Conservation (phyloP, 2,329 filamentous ascomycete genomes). For the Aspergillus sp. region DNA sequence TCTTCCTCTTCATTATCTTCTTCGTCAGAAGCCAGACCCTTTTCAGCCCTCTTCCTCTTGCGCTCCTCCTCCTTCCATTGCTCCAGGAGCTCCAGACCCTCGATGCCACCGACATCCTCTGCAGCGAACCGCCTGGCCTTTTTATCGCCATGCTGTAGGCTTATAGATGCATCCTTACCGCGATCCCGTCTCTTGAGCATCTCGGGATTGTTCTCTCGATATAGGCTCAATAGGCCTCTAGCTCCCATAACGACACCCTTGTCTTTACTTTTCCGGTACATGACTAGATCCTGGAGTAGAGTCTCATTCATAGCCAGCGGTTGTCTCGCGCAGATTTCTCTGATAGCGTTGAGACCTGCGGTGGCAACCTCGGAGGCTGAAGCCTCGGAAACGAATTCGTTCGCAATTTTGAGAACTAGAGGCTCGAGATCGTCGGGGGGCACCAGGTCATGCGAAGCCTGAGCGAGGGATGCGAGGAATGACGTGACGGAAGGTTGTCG, state of each 20-base stretch:
- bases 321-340: slow-evolving; percentile 89
- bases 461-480: slow-evolving; percentile 87
- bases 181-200: slow-evolving; percentile 86
- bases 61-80: slow-evolving; percentile 92
- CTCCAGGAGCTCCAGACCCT: slow-evolving; percentile 86
- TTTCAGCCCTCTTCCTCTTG: slow-evolving; percentile 68
- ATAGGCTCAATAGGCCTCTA: slow-evolving; percentile 84
- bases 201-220: slow-evolving; percentile 86
- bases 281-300: slow-evolving; percentile 89
- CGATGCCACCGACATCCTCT: slow-evolving; percentile 75
- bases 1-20: slow-evolving; percentile 62
- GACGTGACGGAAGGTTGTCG: slow-evolving; percentile 88
- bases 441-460: slow-evolving; percentile 86
- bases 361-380: slow-evolving; percentile 86
- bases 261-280: slow-evolving; percentile 96
- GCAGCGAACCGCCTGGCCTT: slow-evolving; percentile 81
- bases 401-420: slow-evolving; percentile 90
- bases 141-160: slow-evolving; percentile 71
- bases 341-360: slow-evolving; percentile 89
- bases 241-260: slow-evolving; percentile 99
- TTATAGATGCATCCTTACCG: slow-evolving; percentile 86
- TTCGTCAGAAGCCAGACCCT: slow-evolving; percentile 63
- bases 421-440: slow-evolving; percentile 92
- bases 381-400: slow-evolving; percentile 96
- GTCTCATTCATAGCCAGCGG: slow-evolving; percentile 96